Base-by-base conservation (phyloP, 192 early-diverging fungal genomes). In the Linnemannia exigua region DNA sequence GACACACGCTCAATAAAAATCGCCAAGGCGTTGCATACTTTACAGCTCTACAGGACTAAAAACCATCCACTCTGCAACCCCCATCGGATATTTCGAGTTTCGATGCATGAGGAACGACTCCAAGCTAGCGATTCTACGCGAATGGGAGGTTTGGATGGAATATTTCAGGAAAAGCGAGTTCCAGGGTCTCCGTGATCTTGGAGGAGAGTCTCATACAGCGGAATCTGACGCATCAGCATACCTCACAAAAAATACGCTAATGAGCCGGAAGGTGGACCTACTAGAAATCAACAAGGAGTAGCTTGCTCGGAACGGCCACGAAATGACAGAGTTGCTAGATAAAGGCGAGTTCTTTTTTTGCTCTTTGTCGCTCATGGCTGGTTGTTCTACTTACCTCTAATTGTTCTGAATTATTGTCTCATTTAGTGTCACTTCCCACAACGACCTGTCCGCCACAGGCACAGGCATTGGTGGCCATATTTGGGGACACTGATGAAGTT, bases 191-290 rank as follows among this genome's bases (percentile, higher is more conserved):
- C 73, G 66, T 0, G 72, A 74, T 80, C 37, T 74, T 69, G 19
- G 74, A 63, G 68, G 47, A 52, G 54, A 75, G n/a, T 48, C 20
- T 51, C 68, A 75, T 5, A 5, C 74, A 75, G 63, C 41, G 38
- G 74, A 75, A 38, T 67, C 70, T 22, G 79, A 81, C 70, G 74
- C 79, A 48, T 73, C 36, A 73, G 63, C 36, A 33, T 31, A 52
- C 74, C 70, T 80, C 74, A 44, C 79, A 22, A 74, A 41, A 19
- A 47, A 72, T 36, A 80, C 74, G 68, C 58, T 74, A 35, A 80
- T n/a, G 72, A 69, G 51, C 33, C 79, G 69, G 28, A 80, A 80
- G 51, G 61, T 68, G 1, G 74, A 74, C 72, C 41, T 74, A 8
- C 19, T 74, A 19, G 48, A 74, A 54, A 44, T 47, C 63, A 74